Evolutionary conservation across 2,329 filamentous ascomycete species (phyloP).

Genomic region (Diaporthe australafricana): DNA sequence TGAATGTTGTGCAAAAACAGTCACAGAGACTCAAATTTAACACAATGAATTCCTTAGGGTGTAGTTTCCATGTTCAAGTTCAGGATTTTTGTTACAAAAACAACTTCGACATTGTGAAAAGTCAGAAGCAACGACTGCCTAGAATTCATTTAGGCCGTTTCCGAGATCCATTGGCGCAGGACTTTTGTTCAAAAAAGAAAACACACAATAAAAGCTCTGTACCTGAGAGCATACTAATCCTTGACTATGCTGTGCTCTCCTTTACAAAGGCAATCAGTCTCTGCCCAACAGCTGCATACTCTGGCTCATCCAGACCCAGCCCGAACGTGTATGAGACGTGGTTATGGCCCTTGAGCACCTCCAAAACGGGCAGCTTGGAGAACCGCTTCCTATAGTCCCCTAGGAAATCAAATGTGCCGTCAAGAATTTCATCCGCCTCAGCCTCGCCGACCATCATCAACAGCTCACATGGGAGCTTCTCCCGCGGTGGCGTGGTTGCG

Average conservation of each 20-base stretch:
- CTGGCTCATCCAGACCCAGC: conserved; percentile 37
- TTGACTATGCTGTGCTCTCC: conserved; percentile 8
- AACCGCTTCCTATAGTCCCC: conserved; percentile 37
- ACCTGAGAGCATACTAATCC: background rate
- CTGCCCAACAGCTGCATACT: conserved; percentile 31
- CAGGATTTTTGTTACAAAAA: too few species aligned
- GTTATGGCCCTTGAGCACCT: conserved; percentile 41
- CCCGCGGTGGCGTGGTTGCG: background rate
- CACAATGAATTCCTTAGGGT: too few species aligned
- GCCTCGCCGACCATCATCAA: conserved; percentile 37
- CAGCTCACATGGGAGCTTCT: conserved; percentile 30
- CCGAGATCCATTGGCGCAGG: too few species aligned
- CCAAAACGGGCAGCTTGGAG: conserved; percentile 36
- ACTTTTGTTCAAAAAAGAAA: too few species aligned
- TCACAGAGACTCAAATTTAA: too few species aligned
- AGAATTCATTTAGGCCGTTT: too few species aligned
- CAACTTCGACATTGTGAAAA: too few species aligned
- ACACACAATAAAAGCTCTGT: background rate
- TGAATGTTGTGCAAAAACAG: too few species aligned
- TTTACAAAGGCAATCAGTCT: conserved; percentile 22
- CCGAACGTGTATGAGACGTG: conserved; percentile 39
- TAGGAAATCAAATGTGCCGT: conserved; percentile 39
- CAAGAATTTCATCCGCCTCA: conserved; percentile 39
- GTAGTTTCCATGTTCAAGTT: too few species aligned
- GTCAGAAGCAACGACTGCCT: too few species aligned